Base-by-base conservation (phyloP, 225 moss, liverwort and hornwort species). In the Pseudisothecium myosuroides region DNA sequence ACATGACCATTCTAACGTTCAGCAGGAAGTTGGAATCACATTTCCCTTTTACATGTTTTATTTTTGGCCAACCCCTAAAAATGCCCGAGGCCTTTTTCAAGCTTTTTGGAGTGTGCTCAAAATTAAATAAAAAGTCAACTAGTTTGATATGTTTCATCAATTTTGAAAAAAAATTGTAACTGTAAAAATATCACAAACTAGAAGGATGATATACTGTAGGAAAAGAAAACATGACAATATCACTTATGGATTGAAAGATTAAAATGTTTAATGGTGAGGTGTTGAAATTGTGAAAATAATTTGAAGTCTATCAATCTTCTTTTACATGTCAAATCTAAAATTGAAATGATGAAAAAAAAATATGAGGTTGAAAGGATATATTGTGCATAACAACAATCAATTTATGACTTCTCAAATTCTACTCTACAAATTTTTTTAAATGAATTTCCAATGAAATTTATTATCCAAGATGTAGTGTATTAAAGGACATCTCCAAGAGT, bases 161-260 rank as follows among this genome's bases (percentile, higher is more conserved):
- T 19, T 31, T 18, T 9, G 2, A 11, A 49, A 12, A 7, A 4
- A 2, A 32, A 9, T 7, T 17, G 7, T 49, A 32, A 31, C 2
- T 0, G 0, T 12, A 49, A 1, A 7, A 32, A 7, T 12, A 12
- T n/a, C n/a, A n/a, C 20, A 32, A 49, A 20, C 2, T 21, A 34
- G 21, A 76, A 32, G 1, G 14, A 36, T 34, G 0, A 36, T 0
- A 3, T 76, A 12, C n/a, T n/a, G n/a, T n/a, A n/a, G 14, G 12
- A 52, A 36, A 34, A 14, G 2, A 77, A 36, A 22, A 77, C 0
- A 45, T 0, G 0, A 39, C 73, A 31, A 24, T 21, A 13, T 37
- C 0, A 26, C 6, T 26, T 37, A 8, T 34, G 12, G 21, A 22
- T 34, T 34, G 26, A 55, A 24, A 9, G 10, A 55, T 55, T 16